Base-by-base conservation (phyloP, 2,329 filamentous ascomycete genomes). In the Nemania abortiva region DNA sequence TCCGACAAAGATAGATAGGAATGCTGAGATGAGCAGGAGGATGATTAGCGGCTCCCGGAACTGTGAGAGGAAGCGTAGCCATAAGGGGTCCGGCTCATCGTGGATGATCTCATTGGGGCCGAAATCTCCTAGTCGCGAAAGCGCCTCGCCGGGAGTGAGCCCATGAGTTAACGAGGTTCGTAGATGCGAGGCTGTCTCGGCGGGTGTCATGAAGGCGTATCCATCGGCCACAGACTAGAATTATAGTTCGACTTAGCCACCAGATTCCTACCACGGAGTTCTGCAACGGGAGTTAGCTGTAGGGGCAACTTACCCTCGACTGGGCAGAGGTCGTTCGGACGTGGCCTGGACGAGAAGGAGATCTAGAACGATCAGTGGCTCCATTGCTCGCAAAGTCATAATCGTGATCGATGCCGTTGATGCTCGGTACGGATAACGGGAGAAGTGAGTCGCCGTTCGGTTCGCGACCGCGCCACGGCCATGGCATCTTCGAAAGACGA, bases 31-130 rank as follows among this genome's bases (percentile, higher is more conserved):
- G 24, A 99, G 88, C 18, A 99, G 87, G n/a, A 99, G 87, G 24
- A 98, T 82, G 71, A 99, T 99, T 64, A 99, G 84, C 0, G 96
- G 95, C 79, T 99, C 96, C 78, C 97, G 94, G 80, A 99, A 99
- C 78, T 99, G 96, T 81, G 97, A 97, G 69, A 97, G 80, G 76
- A 99, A 99, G 68, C 96, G 92, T 63, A 98, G 83, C 94, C 96
- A 99, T 66, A 99, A 83, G 10, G 96, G 95, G 81, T 99, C 96
- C 1, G 95, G 94, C 63, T 94, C 91, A 68, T 98, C 95, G 80
- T 97, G 94, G 6, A 96, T 94, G 45, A 99, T 91, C 82, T 99
- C 96, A 81, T 99, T 99, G 31, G 92, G 90, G 37, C 96, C 96
- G 83, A 96, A 89, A 72, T 92, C 89, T 77, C 91, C 88, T 70